Conservation (phyloP, 306 rosid genomes). For the Hippophae rhamnoides region DNA sequence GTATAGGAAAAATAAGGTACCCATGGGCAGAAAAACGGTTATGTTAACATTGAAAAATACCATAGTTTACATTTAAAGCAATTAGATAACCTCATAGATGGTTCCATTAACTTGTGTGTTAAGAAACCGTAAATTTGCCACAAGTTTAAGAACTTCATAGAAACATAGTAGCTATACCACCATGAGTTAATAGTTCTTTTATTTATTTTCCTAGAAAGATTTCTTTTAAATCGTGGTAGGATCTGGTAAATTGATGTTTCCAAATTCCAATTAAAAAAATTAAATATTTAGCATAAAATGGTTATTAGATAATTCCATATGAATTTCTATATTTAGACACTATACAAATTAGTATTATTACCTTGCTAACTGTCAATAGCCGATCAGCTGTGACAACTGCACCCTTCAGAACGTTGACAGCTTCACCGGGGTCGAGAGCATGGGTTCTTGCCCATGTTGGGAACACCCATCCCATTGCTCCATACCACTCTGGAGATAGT, state of each 20-base stretch:
- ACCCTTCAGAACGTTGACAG: constrained; percentile 83
- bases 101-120: not conserved
- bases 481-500: constrained; percentile 70
- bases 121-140: not conserved
- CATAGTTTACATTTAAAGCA: not conserved
- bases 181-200: too few species aligned
- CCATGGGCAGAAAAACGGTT: too few species aligned
- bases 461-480: constrained; percentile 82
- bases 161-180: not conserved
- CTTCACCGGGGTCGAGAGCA: constrained; percentile 86
- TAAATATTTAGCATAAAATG: too few species aligned
- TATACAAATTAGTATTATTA: constrained; percentile 12
- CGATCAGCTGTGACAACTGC: constrained; percentile 84
- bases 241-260: too few species aligned
- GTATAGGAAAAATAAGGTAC: not conserved
- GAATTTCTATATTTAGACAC: not conserved
- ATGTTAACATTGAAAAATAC: too few species aligned
- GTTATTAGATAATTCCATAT: too few species aligned
- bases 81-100: not conserved
- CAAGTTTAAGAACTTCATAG: not conserved
- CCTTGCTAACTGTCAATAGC: constrained; percentile 85
- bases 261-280: too few species aligned
- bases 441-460: constrained; percentile 87
- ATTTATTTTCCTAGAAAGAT: too few species aligned
- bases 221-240: too few species aligned